A percentile compares a stretch with the other conserved stretches of the same genome.
Evolutionary conservation across 305 asterid species (phyloP).

Genomic region (Caryopteris hybrid): DNA sequence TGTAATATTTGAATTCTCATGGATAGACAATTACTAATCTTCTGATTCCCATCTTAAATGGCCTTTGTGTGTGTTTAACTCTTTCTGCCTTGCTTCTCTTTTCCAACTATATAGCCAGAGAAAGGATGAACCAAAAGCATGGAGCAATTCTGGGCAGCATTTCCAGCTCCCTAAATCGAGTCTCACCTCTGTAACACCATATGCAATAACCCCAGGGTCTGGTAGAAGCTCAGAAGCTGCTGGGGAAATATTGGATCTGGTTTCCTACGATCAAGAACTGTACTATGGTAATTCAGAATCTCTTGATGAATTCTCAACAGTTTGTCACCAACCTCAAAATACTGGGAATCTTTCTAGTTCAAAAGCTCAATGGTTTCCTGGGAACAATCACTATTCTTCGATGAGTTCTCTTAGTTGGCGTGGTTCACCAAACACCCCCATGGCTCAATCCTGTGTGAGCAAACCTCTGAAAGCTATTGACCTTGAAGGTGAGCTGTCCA

Average conservation of each 20-base stretch:
- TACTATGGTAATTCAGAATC: conserved; percentile 27
- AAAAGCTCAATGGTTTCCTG: conserved; percentile 33
- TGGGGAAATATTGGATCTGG: conserved; percentile 34
- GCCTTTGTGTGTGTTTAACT: conserved; percentile 1
- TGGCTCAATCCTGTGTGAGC: conserved; percentile 34
- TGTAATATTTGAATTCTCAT: not conserved
- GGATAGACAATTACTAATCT: not conserved
- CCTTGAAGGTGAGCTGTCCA: conserved; percentile 27
- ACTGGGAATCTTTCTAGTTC: conserved; percentile 3
- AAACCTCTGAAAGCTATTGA: conserved; percentile 33
- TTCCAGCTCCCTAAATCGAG: conserved; percentile 51
- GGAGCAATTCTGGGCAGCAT: conserved; percentile 39
- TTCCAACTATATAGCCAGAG: conserved; percentile 32
- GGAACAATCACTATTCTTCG: conserved; percentile 30
- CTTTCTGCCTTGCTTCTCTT: not conserved
- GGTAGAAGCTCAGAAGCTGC: conserved; percentile 29
- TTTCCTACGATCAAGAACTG: conserved; percentile 31
- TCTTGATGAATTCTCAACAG: conserved; percentile 28
- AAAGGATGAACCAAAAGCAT: conserved; percentile 44
- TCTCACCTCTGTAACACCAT: conserved; percentile 23
- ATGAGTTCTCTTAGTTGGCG: conserved; percentile 36
- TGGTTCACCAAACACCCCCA: conserved; percentile 47
- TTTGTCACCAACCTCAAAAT: conserved; percentile 26
- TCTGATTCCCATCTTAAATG: not conserved
- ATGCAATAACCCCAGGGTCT: conserved; percentile 26